phyloP scores from a whole-genome alignment of 768 basidiomycete species.

The Tylopilus plumbeoviolaceoides region DNA sequence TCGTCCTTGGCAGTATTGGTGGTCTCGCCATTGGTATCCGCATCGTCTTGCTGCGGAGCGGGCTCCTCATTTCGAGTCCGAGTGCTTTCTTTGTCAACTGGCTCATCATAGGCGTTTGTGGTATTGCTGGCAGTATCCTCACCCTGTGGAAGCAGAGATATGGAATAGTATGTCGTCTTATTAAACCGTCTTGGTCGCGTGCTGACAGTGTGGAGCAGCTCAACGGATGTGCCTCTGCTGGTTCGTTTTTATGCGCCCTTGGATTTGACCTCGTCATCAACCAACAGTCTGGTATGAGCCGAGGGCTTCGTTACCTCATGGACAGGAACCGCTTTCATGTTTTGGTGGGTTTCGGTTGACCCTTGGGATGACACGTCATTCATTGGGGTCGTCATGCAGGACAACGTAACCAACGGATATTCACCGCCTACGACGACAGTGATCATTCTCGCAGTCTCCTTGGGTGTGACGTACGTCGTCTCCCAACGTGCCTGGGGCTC shows the following conservation, averaged over 20 bases:
- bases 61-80: conserved; percentile 41
- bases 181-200: not conserved
- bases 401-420: conserved; percentile 46
- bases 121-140: conserved; percentile 37
- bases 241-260: conserved; percentile 56
- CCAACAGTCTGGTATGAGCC: conserved; percentile 58
- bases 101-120: conserved; percentile 47
- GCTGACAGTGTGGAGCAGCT: conserved; percentile 29
- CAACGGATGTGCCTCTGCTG: conserved; percentile 51
- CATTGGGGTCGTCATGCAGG: conserved; percentile 31
- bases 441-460: conserved; percentile 49
- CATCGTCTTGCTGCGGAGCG: conserved; percentile 45
- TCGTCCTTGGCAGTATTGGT: conserved; percentile 45
- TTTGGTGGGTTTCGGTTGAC: conserved; percentile 36
- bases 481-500: not conserved
- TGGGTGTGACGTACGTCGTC: conserved; percentile 51
- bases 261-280: conserved; percentile 55
- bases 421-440: conserved; percentile 47
- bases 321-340: conserved; percentile 59
- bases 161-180: conserved; percentile 42
- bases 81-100: conserved; percentile 44
- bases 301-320: conserved; percentile 58
- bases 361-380: not conserved
- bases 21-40: conserved; percentile 58
- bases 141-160: conserved; percentile 44